Conservation (phyloP, 768 basidiomycete species). For the Pleurotus citrinopileatus region DNA sequence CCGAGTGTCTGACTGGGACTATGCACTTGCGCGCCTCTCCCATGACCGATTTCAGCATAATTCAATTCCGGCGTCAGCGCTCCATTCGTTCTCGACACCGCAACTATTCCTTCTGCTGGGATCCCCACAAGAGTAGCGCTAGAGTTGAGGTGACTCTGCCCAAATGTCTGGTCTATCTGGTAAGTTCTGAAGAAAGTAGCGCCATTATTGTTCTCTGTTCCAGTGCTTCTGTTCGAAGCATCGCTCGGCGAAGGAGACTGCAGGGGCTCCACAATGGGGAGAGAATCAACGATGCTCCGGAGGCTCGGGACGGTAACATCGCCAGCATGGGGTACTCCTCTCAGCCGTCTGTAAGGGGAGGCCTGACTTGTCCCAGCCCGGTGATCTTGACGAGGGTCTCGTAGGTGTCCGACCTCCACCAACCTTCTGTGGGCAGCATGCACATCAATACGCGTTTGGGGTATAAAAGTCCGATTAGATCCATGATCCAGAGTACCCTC, state of each 20-base stretch:
- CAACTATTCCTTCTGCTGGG: constrained; percentile 25
- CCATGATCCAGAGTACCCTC: constrained; percentile 21
- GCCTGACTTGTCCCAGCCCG: background rate
- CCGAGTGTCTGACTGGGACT: constrained; percentile 10
- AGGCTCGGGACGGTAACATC: constrained; percentile 36
- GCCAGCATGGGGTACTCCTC: constrained; percentile 10
- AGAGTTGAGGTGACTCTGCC: constrained; percentile 5
- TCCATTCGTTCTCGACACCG: constrained; percentile 43
- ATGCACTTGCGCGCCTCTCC: constrained; percentile 43
- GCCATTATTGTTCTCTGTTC: constrained; percentile 52
- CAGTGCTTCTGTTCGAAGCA: constrained; percentile 52
- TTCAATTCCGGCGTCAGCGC: constrained; percentile 70
- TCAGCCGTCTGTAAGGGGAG: background rate
- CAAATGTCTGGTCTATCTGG: constrained; percentile 21
- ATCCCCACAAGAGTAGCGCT: constrained; percentile 1
- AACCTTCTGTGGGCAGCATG: background rate
- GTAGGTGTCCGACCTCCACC: background rate
- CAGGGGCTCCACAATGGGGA: constrained; percentile 62
- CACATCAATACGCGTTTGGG: background rate
- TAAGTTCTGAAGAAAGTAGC: constrained; percentile 60
- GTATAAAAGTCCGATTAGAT: background rate
- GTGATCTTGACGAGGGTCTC: background rate
- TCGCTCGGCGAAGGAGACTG: constrained; percentile 62
- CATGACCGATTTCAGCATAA: constrained; percentile 77
- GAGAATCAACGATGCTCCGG: constrained; percentile 14